Evolutionary conservation across 768 basidiomycete genomes (phyloP).

Genomic region (Phlebiopsis gigantea): DNA sequence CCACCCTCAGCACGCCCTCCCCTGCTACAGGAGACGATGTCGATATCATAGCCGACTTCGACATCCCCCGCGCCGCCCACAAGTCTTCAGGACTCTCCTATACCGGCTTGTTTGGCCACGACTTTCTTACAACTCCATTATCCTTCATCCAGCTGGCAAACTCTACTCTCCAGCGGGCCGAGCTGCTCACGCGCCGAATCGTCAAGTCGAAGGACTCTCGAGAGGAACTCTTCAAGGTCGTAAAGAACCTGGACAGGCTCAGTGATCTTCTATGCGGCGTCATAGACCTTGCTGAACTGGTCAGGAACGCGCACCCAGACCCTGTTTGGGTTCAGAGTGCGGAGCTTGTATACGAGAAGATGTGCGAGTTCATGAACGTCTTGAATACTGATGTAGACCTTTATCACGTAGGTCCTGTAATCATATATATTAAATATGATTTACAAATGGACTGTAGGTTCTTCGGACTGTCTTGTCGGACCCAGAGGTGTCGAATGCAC

Average conservation of each 20-base stretch:
- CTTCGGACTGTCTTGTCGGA: conserved; percentile 68
- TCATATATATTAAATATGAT: conserved; percentile 13
- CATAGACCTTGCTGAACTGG: conserved; percentile 92
- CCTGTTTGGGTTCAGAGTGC: conserved; percentile 75
- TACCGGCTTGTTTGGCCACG: conserved; percentile 85
- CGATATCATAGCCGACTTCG: conserved; percentile 65
- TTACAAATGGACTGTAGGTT: conserved; percentile 40
- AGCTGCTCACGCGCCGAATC: conserved; percentile 80
- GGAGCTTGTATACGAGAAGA: conserved; percentile 81
- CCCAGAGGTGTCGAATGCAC: conserved; percentile 54
- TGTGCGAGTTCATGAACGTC: conserved; percentile 97
- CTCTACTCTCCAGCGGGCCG: conserved; percentile 76
- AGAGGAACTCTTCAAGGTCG: conserved; percentile 74
- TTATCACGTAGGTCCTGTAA: conserved; percentile 62
- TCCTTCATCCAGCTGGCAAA: conserved; percentile 70
- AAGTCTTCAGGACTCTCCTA: conserved; percentile 39
- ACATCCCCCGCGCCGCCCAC: conserved; percentile 45
- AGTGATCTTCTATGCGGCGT: conserved; percentile 95
- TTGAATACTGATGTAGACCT: conserved; percentile 91
- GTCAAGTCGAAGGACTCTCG: conserved; percentile 66
- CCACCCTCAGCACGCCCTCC: conserved; percentile 38
- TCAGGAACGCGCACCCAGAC: conserved; percentile 93
- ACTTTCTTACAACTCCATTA: conserved; percentile 60
- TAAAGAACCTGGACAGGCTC: conserved; percentile 94
- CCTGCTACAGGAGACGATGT: conserved; percentile 63